Base-by-base conservation (phyloP, 2,329 filamentous ascomycete species). In the Massarina eburnea region DNA sequence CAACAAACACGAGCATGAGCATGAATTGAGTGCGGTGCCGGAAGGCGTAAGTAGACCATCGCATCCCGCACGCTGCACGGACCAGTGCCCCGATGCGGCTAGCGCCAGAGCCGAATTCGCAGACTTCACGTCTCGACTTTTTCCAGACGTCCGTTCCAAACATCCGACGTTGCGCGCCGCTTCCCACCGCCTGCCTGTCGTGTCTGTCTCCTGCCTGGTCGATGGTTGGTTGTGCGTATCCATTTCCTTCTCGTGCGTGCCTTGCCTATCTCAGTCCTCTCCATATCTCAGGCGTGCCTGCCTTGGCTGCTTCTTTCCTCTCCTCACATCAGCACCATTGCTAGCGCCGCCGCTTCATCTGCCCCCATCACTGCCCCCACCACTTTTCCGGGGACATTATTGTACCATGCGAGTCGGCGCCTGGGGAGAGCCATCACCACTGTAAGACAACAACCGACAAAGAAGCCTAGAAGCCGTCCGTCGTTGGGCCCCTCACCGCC, bases 271-370 rank as follows among this genome's bases (percentile, higher is more conserved):
- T 30, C 27, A 7, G 6, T 26, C 24, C 26, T 46, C 22, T 47
- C 45, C 35, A 22, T 49, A 21, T 34, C 43, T 48, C 36, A 44
- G 47, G 53, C 43, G 47, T 43, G 45, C 56, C 49, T 46, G 45
- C 50, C 33, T 40, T 53, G 44, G 41, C 51, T 48, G 43, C 50
- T 42, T 41, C 34, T 24, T 43, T 39, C 41, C 38, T 51, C 48
- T 51, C 49, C 53, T 61, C 55, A 54, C 53, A 52, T 55, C 56
- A 58, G 51, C 57, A 54, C 41, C 46, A 46, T 47, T 44, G 38
- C 51, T n/a, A 21, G 39, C 45, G 48, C 44, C 35, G 26, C 10
- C 34, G 46, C 42, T 32, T 48, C 43, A 47, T 44, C 45, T 46
- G 46, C 39, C 43, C 42, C 27, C 10, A 48, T 19, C 22, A 24